A percentile compares a stretch with the other conserved stretches of the same genome.
These are phyloP conservation scores for Staphylotrichum longicolle DNA, from an alignment of 495 filamentous ascomycete genomes.

Conservation along the genomic window DNA sequence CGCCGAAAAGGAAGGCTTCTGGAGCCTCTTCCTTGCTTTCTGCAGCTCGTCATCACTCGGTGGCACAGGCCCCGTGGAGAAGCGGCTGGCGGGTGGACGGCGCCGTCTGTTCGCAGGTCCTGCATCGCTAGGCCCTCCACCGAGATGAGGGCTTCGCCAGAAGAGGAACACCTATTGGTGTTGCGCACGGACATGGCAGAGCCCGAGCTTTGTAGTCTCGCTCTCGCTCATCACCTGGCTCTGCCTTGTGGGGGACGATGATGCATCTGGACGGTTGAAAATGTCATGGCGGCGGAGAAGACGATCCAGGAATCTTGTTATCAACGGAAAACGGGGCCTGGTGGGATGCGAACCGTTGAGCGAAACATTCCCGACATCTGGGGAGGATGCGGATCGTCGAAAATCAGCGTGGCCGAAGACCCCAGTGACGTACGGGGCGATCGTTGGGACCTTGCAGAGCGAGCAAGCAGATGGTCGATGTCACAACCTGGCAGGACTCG, in stretches of 20 bases:
- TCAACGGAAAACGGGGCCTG: background rate
- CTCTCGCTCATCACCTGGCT: background rate
- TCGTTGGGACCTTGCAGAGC: too few relatives aligned
- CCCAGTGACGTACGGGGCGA: too few relatives aligned
- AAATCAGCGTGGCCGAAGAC: too few relatives aligned
- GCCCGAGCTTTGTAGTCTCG: background rate
- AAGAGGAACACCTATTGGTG: slow-evolving; percentile 17
- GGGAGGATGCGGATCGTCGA: background rate
- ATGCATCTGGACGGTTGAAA: too few relatives aligned
- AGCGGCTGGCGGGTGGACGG: background rate
- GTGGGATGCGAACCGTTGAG: too few relatives aligned
- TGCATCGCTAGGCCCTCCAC: slow-evolving; percentile 16
- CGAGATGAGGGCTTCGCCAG: slow-evolving; percentile 11
- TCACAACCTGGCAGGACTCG: too few relatives aligned
- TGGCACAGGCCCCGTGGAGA: background rate
- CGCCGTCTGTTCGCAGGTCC: slow-evolving; percentile 10
- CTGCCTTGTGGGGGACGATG: too few relatives aligned
- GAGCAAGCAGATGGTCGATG: too few relatives aligned
- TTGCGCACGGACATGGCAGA: slow-evolving; percentile 26
- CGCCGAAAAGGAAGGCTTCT: too few relatives aligned
- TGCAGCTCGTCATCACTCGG: too few relatives aligned
- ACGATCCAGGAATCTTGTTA: background rate
- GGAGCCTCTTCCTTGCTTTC: too few relatives aligned
- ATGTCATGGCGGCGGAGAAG: background rate
- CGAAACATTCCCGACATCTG: too few relatives aligned